Conservation (phyloP, 345 rosid genomes). For the Populus deltoides region DNA sequence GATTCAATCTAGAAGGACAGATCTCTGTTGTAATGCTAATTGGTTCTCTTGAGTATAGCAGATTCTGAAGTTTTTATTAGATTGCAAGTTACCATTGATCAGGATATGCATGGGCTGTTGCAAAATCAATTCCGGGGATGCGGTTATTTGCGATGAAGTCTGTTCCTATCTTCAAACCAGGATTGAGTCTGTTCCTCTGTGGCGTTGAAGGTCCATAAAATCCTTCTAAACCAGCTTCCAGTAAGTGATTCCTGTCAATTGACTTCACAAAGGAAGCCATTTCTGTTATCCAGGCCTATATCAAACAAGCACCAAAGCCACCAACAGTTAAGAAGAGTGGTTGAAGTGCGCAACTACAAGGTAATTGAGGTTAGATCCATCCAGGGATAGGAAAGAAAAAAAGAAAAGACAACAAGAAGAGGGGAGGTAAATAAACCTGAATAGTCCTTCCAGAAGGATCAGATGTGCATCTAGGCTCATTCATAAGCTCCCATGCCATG, state of each 20-base stretch:
- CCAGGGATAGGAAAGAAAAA: neutral
- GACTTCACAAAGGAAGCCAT: conserved; percentile 32
- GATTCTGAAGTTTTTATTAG: neutral
- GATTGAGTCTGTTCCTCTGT: conserved; percentile 20
- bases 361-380: neutral
- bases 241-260: conserved; percentile 32
- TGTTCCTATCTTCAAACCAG: conserved; percentile 25
- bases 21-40: neutral
- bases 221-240: conserved; percentile 37
- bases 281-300: conserved; percentile 50
- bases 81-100: conserved; percentile 25
- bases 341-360: neutral
- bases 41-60: neutral
- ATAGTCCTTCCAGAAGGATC: conserved; percentile 32
- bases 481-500: conserved; percentile 39
- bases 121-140: conserved; percentile 25
- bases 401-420: neutral
- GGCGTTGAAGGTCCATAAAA: conserved; percentile 32
- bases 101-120: conserved; percentile 31
- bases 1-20: neutral
- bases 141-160: conserved; percentile 32
- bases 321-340: neutral
- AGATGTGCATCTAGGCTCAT: conserved; percentile 37
- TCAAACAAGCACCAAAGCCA: conserved; percentile 7
- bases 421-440: conserved; percentile 16